These are phyloP conservation scores for Zygosaccharomyces lentus DNA, from an alignment of 805 yeast genomes.

Conservation along the genomic window DNA sequence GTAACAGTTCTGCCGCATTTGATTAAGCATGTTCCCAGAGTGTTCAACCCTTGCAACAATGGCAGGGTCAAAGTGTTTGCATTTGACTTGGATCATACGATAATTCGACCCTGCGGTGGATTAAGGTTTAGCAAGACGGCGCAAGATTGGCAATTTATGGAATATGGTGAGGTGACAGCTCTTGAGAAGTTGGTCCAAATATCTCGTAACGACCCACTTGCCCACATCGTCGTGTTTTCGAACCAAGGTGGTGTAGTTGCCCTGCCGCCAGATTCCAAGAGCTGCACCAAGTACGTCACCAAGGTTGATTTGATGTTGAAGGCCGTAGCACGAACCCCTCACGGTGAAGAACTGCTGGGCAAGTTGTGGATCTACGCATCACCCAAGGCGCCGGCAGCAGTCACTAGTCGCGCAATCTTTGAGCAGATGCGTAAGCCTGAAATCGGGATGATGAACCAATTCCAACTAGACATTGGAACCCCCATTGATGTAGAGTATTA, in stretches of 20 bases:
- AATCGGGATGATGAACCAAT: conserved; percentile 68
- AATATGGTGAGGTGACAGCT: conserved; percentile 25
- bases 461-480: conserved; percentile 39
- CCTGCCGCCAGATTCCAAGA: conserved; percentile 30
- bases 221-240: conserved; percentile 65
- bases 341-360: conserved; percentile 25
- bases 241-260: conserved; percentile 67
- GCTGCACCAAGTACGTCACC: conserved; percentile 38
- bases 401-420: conserved; percentile 8
- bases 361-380: conserved; percentile 57
- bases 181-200: conserved; percentile 20
- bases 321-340: conserved; percentile 26
- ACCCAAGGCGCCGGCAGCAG: conserved; percentile 46
- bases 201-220: conserved; percentile 20
- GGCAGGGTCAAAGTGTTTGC: conserved; percentile 48
- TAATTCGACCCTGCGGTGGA: conserved; percentile 52
- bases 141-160: conserved; percentile 73
- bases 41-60: background rate
- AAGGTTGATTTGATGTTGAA: conserved; percentile 41
- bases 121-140: conserved; percentile 56
- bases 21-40: conserved; percentile 40
- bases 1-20: conserved; percentile 40
- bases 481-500: conserved; percentile 33
- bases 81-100: conserved; percentile 83
- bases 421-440: conserved; percentile 63